A percentile compares a stretch with the other conserved stretches of the same genome.
These are phyloP conservation scores for Cryptococcus sp. DNA, from an alignment of 1,284 basidiomycete species.

Conservation along the genomic window DNA sequence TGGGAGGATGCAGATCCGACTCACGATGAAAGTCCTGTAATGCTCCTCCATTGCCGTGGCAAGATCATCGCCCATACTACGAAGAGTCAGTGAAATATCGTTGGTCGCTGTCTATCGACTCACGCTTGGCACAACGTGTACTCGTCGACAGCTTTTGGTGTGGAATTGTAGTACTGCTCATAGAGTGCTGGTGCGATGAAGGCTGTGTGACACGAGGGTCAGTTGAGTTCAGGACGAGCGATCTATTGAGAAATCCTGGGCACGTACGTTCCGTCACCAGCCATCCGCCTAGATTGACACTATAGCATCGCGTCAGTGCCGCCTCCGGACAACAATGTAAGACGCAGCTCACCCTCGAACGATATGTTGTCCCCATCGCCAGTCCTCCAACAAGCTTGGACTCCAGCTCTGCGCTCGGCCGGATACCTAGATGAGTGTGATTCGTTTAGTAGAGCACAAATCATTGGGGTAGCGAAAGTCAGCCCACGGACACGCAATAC, in stretches of 20 bases:
- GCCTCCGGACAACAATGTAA: not conserved
- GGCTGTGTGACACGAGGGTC: conserved; percentile 64
- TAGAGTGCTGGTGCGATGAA: conserved; percentile 81
- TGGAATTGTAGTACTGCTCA: conserved; percentile 57
- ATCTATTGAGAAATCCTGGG: conserved; percentile 19
- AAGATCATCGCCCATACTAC: conserved; percentile 63
- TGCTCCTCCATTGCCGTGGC: conserved; percentile 66
- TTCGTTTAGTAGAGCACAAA: not conserved
- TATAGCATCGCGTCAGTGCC: conserved; percentile 46
- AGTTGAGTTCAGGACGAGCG: conserved; percentile 42
- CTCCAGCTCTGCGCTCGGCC: conserved; percentile 61
- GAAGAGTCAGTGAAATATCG: not conserved
- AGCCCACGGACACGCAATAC: conserved; percentile 61
- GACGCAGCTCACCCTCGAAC: conserved; percentile 54
- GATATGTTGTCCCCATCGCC: conserved; percentile 72
- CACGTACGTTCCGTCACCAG: conserved; percentile 56
- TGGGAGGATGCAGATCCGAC: not conserved
- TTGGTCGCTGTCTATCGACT: conserved; percentile 4
- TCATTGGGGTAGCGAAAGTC: not conserved
- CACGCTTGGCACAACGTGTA: conserved; percentile 62
- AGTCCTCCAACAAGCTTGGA: conserved; percentile 78
- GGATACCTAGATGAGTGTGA: conserved; percentile 25
- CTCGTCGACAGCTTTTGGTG: conserved; percentile 65
- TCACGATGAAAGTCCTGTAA: conserved; percentile 68
- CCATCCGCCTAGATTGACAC: conserved; percentile 77